Conservation (phyloP, 2,329 filamentous ascomycete species). For the Pseudofabraea citricarpa region DNA sequence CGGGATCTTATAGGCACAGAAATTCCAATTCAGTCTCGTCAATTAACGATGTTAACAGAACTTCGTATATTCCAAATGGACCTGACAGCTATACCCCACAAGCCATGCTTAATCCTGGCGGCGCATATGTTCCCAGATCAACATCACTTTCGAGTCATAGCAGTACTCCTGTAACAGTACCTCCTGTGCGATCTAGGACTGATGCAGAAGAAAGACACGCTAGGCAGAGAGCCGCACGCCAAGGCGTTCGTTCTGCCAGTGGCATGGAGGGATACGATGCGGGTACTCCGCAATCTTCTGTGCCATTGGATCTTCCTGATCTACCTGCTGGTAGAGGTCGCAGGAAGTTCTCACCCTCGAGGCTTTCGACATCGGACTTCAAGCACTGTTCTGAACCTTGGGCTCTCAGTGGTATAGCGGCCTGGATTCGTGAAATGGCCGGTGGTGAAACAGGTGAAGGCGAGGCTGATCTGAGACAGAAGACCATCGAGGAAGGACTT, state of each 20-base stretch:
- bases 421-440: conserved; percentile 84
- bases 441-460: conserved; percentile 53
- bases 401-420: conserved; percentile 82
- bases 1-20: conserved; percentile 55
- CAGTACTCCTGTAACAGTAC: conserved; percentile 70
- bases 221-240: conserved; percentile 47
- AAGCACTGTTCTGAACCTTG: conserved; percentile 84
- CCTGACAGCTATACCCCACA: conserved; percentile 34
- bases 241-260: conserved; percentile 45
- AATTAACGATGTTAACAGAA: conserved; percentile 34
- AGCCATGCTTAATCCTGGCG: conserved; percentile 31
- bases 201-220: conserved; percentile 69
- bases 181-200: conserved; percentile 89
- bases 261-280: conserved; percentile 54
- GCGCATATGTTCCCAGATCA: conserved; percentile 58
- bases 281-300: conserved; percentile 42
- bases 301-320: conserved; percentile 77
- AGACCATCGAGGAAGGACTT: conserved; percentile 80
- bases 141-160: conserved; percentile 80
- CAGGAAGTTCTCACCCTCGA: conserved; percentile 80
- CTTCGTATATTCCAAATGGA: conserved; percentile 18
- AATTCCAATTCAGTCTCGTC: conserved; percentile 40
- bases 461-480: conserved; percentile 79
- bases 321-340: conserved; percentile 75
- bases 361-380: conserved; percentile 76